Evolutionary conservation across 495 filamentous ascomycete genomes (phyloP).

Genomic region (Podospora appendiculata): DNA sequence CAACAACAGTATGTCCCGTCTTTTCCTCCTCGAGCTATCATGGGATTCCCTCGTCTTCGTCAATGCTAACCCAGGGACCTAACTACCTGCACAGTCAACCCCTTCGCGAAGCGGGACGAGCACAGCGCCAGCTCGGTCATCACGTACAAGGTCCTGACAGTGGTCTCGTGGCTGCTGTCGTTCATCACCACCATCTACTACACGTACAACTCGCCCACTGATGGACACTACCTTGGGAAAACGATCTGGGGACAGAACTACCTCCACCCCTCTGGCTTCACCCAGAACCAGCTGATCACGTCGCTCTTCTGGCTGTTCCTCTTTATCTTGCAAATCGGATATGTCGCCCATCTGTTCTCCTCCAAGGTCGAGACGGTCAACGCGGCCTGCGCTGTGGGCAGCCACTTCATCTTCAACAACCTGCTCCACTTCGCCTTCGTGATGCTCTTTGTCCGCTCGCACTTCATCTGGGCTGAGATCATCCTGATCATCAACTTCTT

Average conservation of each 20-base stretch:
- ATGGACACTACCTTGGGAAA: slow-evolving; percentile 44
- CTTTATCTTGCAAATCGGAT: slow-evolving; percentile 66
- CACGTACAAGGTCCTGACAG: slow-evolving; percentile 59
- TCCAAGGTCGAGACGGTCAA: slow-evolving; percentile 49
- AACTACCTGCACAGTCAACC: slow-evolving; percentile 42
- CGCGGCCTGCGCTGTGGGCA: slow-evolving; percentile 66
- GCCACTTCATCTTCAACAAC: slow-evolving; percentile 82
- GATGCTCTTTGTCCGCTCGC: slow-evolving; percentile 68
- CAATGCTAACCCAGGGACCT: too few species aligned
- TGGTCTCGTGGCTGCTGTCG: slow-evolving; percentile 63
- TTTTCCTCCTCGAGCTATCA: background rate
- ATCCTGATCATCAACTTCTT: slow-evolving; percentile 72
- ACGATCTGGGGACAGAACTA: slow-evolving; percentile 66
- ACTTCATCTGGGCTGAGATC: slow-evolving; percentile 66
- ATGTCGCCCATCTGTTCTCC: slow-evolving; percentile 69
- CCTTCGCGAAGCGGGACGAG: slow-evolving; percentile 56
- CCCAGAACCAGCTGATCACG: slow-evolving; percentile 60
- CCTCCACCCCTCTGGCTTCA: slow-evolving; percentile 61
- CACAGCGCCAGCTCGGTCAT: slow-evolving; percentile 43
- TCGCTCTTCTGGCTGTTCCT: slow-evolving; percentile 75
- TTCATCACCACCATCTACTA: slow-evolving; percentile 65
- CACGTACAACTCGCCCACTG: slow-evolving; percentile 50
- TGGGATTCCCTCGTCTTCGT: background rate
- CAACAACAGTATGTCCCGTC: slow-evolving; percentile 26
- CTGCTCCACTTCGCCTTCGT: slow-evolving; percentile 70